Conservation (phyloP, 805 yeast species). For the Ogataea saltuana region DNA sequence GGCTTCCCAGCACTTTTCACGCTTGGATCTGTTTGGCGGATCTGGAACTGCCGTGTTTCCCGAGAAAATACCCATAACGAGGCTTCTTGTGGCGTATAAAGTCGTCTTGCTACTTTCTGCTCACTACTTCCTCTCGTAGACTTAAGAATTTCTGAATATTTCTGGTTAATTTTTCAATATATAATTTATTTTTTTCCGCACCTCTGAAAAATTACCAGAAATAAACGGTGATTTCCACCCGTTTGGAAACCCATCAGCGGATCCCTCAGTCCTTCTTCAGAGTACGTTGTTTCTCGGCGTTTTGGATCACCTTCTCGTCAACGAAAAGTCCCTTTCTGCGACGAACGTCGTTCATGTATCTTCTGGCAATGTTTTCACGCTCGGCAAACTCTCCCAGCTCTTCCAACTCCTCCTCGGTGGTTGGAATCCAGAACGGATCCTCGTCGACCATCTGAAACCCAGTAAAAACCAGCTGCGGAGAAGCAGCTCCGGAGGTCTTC, state of each 20-base stretch:
- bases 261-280: conserved; percentile 56
- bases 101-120: too few relatives aligned
- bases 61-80: conserved; percentile 53
- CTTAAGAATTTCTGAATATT: background rate
- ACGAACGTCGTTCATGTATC: conserved; percentile 80
- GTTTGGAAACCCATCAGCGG: too few relatives aligned
- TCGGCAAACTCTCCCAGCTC: conserved; percentile 92
- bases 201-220: background rate
- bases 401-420: conserved; percentile 94
- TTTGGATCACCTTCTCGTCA: conserved; percentile 85
- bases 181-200: conserved; percentile 11
- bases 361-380: conserved; percentile 84
- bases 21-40: conserved; percentile 57
- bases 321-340: conserved; percentile 85
- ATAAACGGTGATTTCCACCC: too few relatives aligned
- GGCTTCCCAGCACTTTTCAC: conserved; percentile 87
- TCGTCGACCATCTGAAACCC: conserved; percentile 85
- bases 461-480: conserved; percentile 88
- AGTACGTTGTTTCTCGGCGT: conserved; percentile 93
- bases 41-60: conserved; percentile 34
- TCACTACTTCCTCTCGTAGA: background rate
- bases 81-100: background rate
- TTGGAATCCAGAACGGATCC: conserved; percentile 99
- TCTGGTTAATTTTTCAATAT: background rate
- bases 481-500: conserved; percentile 94